A percentile compares a stretch with the other conserved stretches of the same genome.
Evolutionary conservation across 2,329 filamentous ascomycete genomes (phyloP).

Genomic region (Penicillium janthinellum): DNA sequence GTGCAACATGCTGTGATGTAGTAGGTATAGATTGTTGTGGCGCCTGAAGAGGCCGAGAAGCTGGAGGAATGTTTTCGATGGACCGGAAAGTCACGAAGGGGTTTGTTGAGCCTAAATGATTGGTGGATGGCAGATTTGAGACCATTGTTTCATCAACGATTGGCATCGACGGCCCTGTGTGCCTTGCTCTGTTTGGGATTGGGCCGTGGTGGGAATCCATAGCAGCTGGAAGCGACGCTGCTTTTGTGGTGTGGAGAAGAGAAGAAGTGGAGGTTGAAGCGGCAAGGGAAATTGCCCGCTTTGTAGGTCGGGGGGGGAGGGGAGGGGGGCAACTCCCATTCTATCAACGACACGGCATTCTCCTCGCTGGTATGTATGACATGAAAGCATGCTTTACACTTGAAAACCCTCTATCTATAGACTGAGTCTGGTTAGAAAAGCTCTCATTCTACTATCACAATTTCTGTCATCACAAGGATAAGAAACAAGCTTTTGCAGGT

Average conservation of each 20-base stretch:
- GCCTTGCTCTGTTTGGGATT: not conserved
- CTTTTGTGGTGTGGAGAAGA: constrained; percentile 30
- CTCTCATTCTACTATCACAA: not conserved
- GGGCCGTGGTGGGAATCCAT: constrained; percentile 30
- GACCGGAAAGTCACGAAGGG: constrained; percentile 32
- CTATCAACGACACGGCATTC: not conserved
- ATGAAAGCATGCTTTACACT: not conserved
- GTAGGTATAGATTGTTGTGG: not conserved
- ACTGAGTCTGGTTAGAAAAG: not conserved
- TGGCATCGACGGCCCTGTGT: constrained; percentile 18
- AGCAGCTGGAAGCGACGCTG: constrained; percentile 25
- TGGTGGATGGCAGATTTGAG: constrained; percentile 20
- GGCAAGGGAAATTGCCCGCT: constrained; percentile 19
- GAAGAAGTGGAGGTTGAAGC: constrained; percentile 29
- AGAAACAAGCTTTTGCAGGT: not conserved
- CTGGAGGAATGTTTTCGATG: constrained; percentile 25
- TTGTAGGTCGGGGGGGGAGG: not conserved
- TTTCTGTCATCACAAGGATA: not conserved
- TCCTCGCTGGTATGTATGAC: not conserved
- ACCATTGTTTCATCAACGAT: constrained; percentile 27
- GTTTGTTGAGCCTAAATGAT: constrained; percentile 27
- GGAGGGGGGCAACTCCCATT: not conserved
- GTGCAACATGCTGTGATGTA: not conserved
- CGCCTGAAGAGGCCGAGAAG: constrained; percentile 16
- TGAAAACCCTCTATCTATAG: not conserved